Evolutionary conservation across 1,284 basidiomycete species (phyloP), one percentile per base, ranked within the genome.

Genomic region (Boletus semigastroideus): DNA sequence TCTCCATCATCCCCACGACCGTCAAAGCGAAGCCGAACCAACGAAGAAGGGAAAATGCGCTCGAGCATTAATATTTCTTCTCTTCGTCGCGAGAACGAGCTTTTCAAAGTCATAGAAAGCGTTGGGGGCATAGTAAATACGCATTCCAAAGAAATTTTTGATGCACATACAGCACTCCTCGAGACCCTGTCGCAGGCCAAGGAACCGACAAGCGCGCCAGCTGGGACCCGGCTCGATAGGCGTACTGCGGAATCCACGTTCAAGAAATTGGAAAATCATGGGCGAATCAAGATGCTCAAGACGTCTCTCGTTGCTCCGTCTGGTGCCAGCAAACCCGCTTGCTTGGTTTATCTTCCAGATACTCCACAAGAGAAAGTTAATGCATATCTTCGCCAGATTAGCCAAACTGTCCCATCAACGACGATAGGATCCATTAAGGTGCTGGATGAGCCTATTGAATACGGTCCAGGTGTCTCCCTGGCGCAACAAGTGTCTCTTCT

Each of bases 71-170:
- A 90, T 58, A 79, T 92, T 14, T 86, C 89, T 13, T 78, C 84
- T 55, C 71, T 87, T 25, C 83, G 89, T 11, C 80, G 90, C 25
- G 87, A 91, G 69, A 90, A 87, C 56, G 90, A 92, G 66, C 68
- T 91, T 40, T 65, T 82, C 42, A 81, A 79, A 30, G 74, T 91
- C 12, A 68, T 92, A 14, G 76, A 83, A 54, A 75, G 73, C 31
- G 70, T 79, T 51, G 83, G 84, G 7, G 88, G 88, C 0, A 81
- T 90, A 31, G 69, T 78, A 33, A 85, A 85, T 60, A 73, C 78
- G 19, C 81, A 83, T 54, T 77, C 78, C 16, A 89, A 83, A 56
- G 85, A 88, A 49, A 78, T 91, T 59, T 78, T 77, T 52, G 83
- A 86, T 38, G 78, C 76, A 12, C 86, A 91, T 60, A 73, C 78